These are phyloP conservation scores for Chrysopogon serrulatus DNA, from an alignment of 176 grass and related monocot genomes.

Conservation along the genomic window DNA sequence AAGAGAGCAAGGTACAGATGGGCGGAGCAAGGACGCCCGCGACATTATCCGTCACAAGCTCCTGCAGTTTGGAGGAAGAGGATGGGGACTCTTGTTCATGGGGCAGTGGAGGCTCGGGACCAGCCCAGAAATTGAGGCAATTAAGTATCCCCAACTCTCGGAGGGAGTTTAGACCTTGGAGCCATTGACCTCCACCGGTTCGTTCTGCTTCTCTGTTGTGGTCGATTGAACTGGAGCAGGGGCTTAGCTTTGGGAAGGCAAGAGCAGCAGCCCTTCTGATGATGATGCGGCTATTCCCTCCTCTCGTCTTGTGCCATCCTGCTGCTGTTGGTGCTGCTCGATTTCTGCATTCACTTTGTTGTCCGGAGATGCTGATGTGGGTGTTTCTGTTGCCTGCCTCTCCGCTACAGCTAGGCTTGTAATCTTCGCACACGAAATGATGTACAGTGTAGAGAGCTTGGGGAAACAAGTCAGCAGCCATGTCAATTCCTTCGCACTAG, in stretches of 20 bases:
- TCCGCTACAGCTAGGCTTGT: background rate
- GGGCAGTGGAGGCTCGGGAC: background rate
- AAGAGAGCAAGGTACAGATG: background rate
- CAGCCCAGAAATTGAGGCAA: background rate
- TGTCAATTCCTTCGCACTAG: background rate
- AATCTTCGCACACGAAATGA: accelerated
- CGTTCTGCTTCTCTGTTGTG: background rate
- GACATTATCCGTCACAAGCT: background rate
- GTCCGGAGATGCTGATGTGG: background rate
- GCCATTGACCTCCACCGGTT: background rate
- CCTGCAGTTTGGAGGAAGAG: background rate
- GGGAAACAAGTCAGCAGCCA: background rate
- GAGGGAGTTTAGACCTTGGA: background rate
- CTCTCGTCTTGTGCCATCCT: background rate
- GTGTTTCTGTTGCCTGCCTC: no score
- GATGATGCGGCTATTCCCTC: background rate
- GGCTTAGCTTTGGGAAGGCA: background rate
- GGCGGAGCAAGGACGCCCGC: background rate
- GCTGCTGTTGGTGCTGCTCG: no score
- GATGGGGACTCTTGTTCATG: background rate
- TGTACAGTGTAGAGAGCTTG: accelerated
- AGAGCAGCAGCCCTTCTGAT: background rate
- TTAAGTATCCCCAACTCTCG: accelerated
- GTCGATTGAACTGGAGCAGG: background rate
- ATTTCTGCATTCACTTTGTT: background rate